Conservation (phyloP, 768 basidiomycete species). For the Serendipita sp. region DNA sequence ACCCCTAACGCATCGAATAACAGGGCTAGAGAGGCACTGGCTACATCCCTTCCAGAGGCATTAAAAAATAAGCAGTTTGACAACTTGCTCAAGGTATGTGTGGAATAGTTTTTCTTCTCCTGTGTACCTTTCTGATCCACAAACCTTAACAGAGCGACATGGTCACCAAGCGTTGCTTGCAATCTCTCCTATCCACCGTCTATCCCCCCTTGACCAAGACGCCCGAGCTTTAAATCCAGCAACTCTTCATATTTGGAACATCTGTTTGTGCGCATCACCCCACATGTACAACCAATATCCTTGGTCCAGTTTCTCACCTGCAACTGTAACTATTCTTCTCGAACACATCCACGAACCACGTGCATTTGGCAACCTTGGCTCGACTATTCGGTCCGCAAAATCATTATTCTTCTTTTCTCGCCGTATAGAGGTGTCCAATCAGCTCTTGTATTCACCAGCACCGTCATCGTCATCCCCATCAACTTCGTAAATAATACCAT, state of each 20-base stretch:
- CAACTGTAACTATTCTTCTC: background rate
- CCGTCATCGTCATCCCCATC: no score
- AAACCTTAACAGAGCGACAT: constrained; percentile 58
- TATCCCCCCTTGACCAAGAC: constrained; percentile 5
- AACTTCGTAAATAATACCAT: no score
- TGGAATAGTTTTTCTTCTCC: background rate
- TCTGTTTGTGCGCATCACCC: background rate
- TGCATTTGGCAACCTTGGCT: no score
- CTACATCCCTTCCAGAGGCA: constrained; percentile 90
- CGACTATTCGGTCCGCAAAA: no score
- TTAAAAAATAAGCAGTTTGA: constrained; percentile 87
- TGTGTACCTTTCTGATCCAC: background rate
- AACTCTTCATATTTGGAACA: background rate
- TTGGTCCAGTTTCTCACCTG: background rate
- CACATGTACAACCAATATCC: background rate
- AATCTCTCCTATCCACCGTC: constrained; percentile 76
- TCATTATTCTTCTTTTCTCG: no score
- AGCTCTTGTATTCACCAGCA: no score
- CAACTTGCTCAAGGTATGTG: constrained; percentile 65
- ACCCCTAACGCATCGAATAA: background rate
- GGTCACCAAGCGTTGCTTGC: constrained; percentile 91
- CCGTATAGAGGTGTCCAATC: no score
- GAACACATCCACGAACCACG: background rate
- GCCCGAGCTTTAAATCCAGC: background rate
- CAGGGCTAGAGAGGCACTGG: constrained; percentile 87